Percentiles rank a stretch among this genome's conserved stretches.
phyloP scores from a whole-genome alignment of 371 early-diverging fungal genomes.

The Syncephalastrum sp. region DNA sequence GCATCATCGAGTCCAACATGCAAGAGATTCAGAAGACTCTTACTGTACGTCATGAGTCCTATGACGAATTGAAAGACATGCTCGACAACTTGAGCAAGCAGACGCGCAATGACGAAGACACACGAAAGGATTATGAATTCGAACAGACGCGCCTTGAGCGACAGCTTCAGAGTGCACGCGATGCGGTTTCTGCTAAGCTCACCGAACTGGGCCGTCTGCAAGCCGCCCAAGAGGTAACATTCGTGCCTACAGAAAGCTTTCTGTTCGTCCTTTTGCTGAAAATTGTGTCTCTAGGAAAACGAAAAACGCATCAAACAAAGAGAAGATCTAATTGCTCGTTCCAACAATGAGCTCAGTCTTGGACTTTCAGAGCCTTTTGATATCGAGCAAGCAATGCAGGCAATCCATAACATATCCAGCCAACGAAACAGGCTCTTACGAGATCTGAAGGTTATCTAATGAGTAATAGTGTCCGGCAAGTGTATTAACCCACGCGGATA shows the following conservation, averaged over 20 bases:
- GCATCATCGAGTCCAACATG: conserved; percentile 36
- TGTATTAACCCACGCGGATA: neutral
- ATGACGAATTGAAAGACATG: conserved; percentile 53
- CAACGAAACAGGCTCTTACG: too few relatives aligned
- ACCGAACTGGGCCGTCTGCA: conserved; percentile 24
- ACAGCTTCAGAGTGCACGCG: conserved; percentile 12
- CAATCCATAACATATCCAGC: neutral
- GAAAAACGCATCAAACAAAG: conserved; percentile 27
- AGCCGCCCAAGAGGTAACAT: conserved; percentile 22
- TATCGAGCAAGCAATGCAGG: conserved; percentile 3
- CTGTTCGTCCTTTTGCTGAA: neutral
- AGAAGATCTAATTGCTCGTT: conserved; percentile 12
- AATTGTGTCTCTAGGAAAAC: conserved; percentile 17
- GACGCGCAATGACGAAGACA: conserved; percentile 15
- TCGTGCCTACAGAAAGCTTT: neutral
- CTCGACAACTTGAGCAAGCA: conserved; percentile 19
- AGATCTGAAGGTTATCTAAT: too few relatives aligned
- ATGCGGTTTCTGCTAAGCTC: conserved; percentile 18
- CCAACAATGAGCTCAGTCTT: conserved; percentile 13
- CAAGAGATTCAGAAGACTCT: conserved; percentile 48
- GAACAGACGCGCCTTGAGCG: conserved; percentile 15
- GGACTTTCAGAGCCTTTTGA: neutral
- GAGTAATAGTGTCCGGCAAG: too few relatives aligned
- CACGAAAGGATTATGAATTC: conserved; percentile 7
- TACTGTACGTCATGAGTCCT: conserved; percentile 47